A percentile compares a stretch with the other conserved stretches of the same genome.
phyloP scores from a whole-genome alignment of 108 stramenopile species.

The Nitzschia sp. region DNA sequence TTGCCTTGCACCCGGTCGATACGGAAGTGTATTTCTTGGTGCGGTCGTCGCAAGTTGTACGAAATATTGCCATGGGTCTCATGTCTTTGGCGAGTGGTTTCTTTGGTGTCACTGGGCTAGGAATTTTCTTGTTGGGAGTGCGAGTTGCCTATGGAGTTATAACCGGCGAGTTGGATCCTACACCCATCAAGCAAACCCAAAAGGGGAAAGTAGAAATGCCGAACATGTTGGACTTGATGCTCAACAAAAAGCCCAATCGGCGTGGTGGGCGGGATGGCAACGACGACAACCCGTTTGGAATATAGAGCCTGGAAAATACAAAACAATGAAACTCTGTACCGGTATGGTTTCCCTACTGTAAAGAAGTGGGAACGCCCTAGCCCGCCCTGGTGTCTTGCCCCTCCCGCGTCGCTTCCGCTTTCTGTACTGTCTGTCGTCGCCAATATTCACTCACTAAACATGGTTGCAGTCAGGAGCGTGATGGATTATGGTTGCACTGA shows the following conservation, averaged over 20 bases:
- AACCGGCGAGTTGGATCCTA: constrained; percentile 81
- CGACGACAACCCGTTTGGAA: constrained; percentile 25
- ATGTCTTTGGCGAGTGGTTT: constrained; percentile 76
- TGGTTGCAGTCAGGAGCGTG: too few species aligned
- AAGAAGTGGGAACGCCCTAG: too few species aligned
- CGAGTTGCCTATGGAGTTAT: constrained; percentile 76
- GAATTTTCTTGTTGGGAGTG: constrained; percentile 69
- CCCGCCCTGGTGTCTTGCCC: too few species aligned
- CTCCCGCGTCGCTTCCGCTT: too few species aligned
- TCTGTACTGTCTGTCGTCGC: too few species aligned
- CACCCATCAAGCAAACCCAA: constrained; percentile 50
- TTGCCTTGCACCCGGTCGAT: constrained; percentile 63
- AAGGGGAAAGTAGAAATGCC: constrained; percentile 56
- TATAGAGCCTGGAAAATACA: too few species aligned
- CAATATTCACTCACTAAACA: too few species aligned
- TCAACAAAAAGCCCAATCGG: constrained; percentile 64
- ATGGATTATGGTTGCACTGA: too few species aligned
- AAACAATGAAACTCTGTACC: too few species aligned
- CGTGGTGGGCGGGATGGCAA: constrained; percentile 28
- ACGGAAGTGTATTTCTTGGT: constrained; percentile 65
- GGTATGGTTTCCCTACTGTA: too few species aligned
- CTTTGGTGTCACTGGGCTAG: constrained; percentile 77
- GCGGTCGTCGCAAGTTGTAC: constrained; percentile 58
- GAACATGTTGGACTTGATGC: constrained; percentile 80
- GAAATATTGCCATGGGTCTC: constrained; percentile 78